Evolutionary conservation across 176 grass and related monocot genomes (phyloP).

Genomic region (Musa acuminata): DNA sequence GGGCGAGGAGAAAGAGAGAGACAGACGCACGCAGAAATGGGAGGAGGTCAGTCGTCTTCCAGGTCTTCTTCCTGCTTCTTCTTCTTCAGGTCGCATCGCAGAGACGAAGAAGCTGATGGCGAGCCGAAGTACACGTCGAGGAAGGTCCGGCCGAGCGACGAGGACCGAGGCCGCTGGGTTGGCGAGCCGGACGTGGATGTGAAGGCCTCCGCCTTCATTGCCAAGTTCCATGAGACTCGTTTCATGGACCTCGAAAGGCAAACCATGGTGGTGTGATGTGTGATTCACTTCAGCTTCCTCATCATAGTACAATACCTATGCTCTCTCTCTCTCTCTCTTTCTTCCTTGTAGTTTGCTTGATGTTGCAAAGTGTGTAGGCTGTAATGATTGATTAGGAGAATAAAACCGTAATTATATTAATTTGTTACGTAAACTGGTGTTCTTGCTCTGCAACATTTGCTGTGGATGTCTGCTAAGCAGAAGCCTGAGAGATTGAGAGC

Average conservation of each 20-base stretch:
- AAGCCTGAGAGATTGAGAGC: no score
- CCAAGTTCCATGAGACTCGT: not conserved
- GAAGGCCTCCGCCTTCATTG: slow-evolving; percentile 4
- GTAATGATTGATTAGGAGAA: no score
- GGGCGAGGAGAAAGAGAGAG: no score
- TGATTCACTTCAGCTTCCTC: no score
- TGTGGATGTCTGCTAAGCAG: no score
- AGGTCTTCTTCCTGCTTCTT: not conserved
- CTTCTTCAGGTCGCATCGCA: not conserved
- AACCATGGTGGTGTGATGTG: not conserved
- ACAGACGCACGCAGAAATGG: not conserved
- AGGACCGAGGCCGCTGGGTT: not conserved
- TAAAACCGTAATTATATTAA: no score
- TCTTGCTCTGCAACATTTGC: no score
- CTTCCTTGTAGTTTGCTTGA: no score
- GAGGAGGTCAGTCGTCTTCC: not conserved
- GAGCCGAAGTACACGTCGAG: not conserved
- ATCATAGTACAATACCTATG: no score
- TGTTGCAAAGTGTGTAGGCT: no score
- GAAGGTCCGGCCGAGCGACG: slow-evolving; percentile 2
- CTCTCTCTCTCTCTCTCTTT: no score
- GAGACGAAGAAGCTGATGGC: not conserved
- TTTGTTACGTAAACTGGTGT: no score
- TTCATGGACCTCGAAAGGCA: not conserved
- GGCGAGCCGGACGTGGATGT: not conserved